Percentiles rank a stretch among this genome's conserved stretches.
phyloP scores from a whole-genome alignment of 768 basidiomycete genomes.

The Vararia minispora region DNA sequence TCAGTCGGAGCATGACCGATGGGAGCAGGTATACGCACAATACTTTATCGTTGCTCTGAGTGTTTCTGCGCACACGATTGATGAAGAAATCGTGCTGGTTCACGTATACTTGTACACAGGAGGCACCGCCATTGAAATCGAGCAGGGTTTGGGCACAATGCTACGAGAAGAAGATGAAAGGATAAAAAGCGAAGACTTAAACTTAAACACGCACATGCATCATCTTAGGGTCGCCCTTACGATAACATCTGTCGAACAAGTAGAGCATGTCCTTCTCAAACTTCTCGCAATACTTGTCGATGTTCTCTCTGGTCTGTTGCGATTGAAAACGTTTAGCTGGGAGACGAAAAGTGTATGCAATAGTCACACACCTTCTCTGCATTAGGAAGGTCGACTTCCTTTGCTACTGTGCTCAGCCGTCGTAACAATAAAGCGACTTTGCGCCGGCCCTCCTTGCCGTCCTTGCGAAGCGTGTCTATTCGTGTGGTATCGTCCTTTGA shows the following conservation, averaged over 20 bases:
- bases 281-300: conserved; percentile 96
- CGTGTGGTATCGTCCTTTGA: conserved; percentile 67
- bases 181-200: neutral
- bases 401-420: conserved; percentile 77
- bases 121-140: conserved; percentile 95
- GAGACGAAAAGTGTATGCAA: neutral
- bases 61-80: conserved; percentile 68
- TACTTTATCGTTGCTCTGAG: conserved; percentile 40
- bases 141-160: conserved; percentile 95
- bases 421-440: conserved; percentile 84
- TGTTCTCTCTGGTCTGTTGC: conserved; percentile 74
- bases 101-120: conserved; percentile 96
- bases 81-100: conserved; percentile 99
- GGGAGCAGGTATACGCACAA: conserved; percentile 29
- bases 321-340: neutral
- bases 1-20: neutral
- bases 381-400: conserved; percentile 81
- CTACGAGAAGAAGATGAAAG: conserved; percentile 28
- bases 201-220: conserved; percentile 66
- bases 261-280: conserved; percentile 98
- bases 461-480: conserved; percentile 71
- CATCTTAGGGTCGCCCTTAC: conserved; percentile 97
- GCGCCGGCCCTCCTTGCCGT: conserved; percentile 78
- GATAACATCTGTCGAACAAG: conserved; percentile 91
- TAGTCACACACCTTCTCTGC: conserved; percentile 59